A percentile compares a stretch with the other conserved stretches of the same genome.
phyloP scores from a whole-genome alignment of 1,284 basidiomycete species.

The Golubevia pallescens region DNA sequence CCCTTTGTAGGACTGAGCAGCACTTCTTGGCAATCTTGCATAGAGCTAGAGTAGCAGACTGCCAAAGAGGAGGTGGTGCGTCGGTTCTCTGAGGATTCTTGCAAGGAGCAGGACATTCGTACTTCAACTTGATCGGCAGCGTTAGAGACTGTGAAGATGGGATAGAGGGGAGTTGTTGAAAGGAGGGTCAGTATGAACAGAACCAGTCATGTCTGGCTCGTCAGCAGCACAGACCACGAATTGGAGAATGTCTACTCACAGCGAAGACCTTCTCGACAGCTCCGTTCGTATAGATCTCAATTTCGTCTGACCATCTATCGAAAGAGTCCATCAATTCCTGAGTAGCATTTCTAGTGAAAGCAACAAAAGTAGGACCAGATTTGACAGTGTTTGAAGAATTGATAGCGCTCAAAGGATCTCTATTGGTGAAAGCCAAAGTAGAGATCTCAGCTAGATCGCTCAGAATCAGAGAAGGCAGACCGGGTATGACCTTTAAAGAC shows the following conservation, averaged over 20 bases:
- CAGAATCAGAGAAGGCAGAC: constrained; percentile 23
- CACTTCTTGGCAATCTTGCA: constrained; percentile 21
- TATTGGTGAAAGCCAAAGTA: constrained; percentile 25
- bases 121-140: constrained; percentile 46
- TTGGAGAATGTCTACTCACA: not conserved
- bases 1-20: constrained; percentile 20
- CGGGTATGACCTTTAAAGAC: constrained; percentile 18
- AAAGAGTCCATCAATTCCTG: constrained; percentile 22
- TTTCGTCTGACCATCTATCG: constrained; percentile 16
- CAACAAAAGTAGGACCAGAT: constrained; percentile 21
- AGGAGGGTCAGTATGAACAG: not conserved
- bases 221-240: too few species aligned
- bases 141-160: constrained; percentile 12
- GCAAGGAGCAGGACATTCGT: constrained; percentile 33
- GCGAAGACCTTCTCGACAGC: constrained; percentile 32
- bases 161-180: not conserved
- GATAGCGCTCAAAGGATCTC: not conserved
- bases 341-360: constrained; percentile 20
- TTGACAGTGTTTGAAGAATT: too few species aligned
- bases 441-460: constrained; percentile 35
- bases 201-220: too few species aligned
- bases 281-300: constrained; percentile 26
- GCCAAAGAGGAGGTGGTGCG: constrained; percentile 27
- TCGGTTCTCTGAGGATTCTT: constrained; percentile 12
- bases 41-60: constrained; percentile 28